These are phyloP conservation scores for Neurospora cerealis DNA, from an alignment of 495 filamentous ascomycete species.

Conservation along the genomic window DNA sequence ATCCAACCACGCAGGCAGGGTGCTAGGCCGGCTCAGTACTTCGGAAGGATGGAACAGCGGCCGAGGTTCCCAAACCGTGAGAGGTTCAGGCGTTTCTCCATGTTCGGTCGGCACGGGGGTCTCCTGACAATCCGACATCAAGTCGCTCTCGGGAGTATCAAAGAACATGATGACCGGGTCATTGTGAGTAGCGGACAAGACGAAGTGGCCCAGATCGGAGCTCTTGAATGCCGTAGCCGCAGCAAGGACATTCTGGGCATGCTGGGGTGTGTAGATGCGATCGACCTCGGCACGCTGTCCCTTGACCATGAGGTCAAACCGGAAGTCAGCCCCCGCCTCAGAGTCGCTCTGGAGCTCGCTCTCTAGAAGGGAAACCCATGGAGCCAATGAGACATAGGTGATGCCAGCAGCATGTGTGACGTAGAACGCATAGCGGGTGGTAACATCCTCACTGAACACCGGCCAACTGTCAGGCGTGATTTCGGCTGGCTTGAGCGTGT, in stretches of 20 bases:
- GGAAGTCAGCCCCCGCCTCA: constrained; percentile 58
- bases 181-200: constrained; percentile 58
- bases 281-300: constrained; percentile 52
- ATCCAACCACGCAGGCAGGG: constrained; percentile 52
- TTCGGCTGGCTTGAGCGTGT: constrained; percentile 46
- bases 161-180: constrained; percentile 56
- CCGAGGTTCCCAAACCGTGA: constrained; percentile 43
- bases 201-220: constrained; percentile 66
- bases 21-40: constrained; percentile 48
- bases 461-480: constrained; percentile 52
- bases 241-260: constrained; percentile 36
- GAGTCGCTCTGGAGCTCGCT: constrained; percentile 59
- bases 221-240: constrained; percentile 59
- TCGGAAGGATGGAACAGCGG: constrained; percentile 61
- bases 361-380: constrained; percentile 71
- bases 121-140: constrained; percentile 20
- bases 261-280: constrained; percentile 41
- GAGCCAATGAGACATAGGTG: constrained; percentile 55
- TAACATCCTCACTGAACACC: constrained; percentile 60
- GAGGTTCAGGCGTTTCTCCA: constrained; percentile 21
- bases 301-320: constrained; percentile 59
- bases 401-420: constrained; percentile 65
- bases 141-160: constrained; percentile 49
- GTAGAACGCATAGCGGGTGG: constrained; percentile 68
- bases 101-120: constrained; percentile 12